Percentiles rank a stretch among this genome's conserved stretches.
These are phyloP conservation scores for Jasminum sambac DNA, from an alignment of 257 asterid genomes.

Conservation along the genomic window DNA sequence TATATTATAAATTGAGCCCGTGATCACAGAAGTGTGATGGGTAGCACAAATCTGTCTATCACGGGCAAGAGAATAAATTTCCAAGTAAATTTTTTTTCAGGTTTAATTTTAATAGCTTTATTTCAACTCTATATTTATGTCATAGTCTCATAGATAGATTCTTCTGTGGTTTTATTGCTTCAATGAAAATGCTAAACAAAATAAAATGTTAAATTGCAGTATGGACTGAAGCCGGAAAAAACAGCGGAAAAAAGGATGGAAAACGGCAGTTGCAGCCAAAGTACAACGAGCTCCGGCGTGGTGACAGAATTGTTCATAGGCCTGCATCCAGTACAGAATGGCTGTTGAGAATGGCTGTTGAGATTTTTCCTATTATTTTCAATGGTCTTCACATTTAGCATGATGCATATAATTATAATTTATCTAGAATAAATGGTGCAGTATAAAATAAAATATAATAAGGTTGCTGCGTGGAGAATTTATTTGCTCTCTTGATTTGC, in stretches of 20 bases:
- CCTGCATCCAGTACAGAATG: background rate
- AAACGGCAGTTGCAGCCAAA: background rate
- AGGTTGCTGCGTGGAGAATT: background rate
- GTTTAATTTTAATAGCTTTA: no score
- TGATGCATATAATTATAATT: background rate
- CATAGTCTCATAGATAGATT: no score
- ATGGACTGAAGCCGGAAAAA: background rate
- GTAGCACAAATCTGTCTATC: no score
- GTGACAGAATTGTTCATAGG: conserved; percentile 1
- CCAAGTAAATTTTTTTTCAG: no score
- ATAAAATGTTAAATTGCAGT: background rate
- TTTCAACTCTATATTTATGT: no score
- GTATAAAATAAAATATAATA: background rate
- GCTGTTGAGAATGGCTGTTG: conserved; percentile 6
- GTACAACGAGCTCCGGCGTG: background rate
- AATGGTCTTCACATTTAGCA: background rate
- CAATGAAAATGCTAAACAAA: background rate
- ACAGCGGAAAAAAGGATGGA: background rate
- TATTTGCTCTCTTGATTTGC: background rate
- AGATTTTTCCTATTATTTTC: background rate
- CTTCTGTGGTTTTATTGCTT: background rate
- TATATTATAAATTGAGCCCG: no score
- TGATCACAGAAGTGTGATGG: no score
- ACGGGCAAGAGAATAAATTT: no score
- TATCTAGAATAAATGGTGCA: background rate